A percentile compares a stretch with the other conserved stretches of the same genome.
These are phyloP conservation scores for Ophiostoma australiae DNA, from an alignment of 2,329 filamentous ascomycete species.

Conservation along the genomic window DNA sequence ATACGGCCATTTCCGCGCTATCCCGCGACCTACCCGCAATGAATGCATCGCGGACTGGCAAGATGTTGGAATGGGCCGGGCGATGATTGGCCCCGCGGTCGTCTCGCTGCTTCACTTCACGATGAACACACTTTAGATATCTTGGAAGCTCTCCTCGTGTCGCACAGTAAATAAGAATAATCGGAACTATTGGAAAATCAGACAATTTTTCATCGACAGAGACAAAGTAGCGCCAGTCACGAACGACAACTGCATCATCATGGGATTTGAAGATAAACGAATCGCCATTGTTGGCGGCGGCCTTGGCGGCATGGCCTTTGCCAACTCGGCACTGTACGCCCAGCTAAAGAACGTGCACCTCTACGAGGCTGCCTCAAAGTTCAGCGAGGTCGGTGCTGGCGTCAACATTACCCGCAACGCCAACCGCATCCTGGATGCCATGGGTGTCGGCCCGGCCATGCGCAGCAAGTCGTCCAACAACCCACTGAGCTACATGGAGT, in stretches of 20 bases:
- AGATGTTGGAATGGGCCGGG: constrained; percentile 4
- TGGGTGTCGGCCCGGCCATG: constrained; percentile 34
- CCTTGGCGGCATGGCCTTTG: constrained; percentile 37
- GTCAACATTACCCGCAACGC: constrained; percentile 37
- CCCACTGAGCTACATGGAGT: constrained; percentile 28
- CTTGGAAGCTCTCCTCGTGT: background rate
- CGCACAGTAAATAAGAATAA: background rate
- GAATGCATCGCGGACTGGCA: background rate
- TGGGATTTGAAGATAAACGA: constrained; percentile 23
- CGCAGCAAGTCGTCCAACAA: constrained; percentile 23
- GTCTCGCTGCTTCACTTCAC: background rate
- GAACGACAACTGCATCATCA: constrained; percentile 13
- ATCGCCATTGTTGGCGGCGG: constrained; percentile 40
- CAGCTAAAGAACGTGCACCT: constrained; percentile 31
- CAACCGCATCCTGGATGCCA: constrained; percentile 29
- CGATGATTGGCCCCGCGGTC: background rate
- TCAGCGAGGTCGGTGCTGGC: constrained; percentile 37
- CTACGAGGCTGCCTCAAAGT: constrained; percentile 36
- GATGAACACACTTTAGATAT: constrained; percentile 5
- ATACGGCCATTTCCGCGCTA: background rate
- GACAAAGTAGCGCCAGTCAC: background rate
- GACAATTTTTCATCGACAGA: background rate
- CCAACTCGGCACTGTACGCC: constrained; percentile 30
- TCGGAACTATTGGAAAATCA: background rate
- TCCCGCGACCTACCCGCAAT: background rate